Evolutionary conservation across 805 yeast genomes (phyloP).

Genomic region (Wickerhamiella occidentalis): DNA sequence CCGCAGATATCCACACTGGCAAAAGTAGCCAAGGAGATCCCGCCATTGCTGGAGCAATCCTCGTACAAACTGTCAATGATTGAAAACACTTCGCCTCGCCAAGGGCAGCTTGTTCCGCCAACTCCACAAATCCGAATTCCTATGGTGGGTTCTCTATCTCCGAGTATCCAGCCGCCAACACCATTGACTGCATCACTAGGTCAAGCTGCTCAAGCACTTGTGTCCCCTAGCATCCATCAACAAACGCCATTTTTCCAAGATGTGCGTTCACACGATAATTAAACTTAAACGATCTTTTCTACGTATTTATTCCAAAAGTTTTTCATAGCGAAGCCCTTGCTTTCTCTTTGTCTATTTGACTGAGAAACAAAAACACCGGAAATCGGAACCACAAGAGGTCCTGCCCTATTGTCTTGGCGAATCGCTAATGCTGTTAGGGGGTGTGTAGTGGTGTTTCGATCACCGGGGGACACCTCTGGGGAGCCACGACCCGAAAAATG

Average conservation of each 20-base stretch:
- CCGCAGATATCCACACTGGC: slow-evolving; percentile 64
- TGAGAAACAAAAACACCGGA: too few species aligned
- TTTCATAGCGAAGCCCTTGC: too few species aligned
- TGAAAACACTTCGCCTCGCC: slow-evolving; percentile 1
- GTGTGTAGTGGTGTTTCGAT: too few species aligned
- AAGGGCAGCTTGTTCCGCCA: background rate
- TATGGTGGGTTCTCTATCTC: slow-evolving; percentile 9
- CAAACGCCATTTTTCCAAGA: slow-evolving; percentile 13
- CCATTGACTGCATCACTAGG: slow-evolving; percentile 32
- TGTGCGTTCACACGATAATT: background rate
- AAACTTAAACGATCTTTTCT: background rate
- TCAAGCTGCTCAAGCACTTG: slow-evolving; percentile 31
- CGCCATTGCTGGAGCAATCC: slow-evolving; percentile 66
- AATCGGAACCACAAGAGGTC: too few species aligned
- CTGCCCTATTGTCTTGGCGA: too few species aligned
- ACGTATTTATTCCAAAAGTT: background rate
- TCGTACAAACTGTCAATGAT: slow-evolving; percentile 29
- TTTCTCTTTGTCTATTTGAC: too few species aligned
- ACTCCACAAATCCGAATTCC: background rate
- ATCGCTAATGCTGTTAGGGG: too few species aligned
- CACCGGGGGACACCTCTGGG: too few species aligned
- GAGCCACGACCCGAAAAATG: too few species aligned
- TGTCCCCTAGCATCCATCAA: slow-evolving; percentile 16
- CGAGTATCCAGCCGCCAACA: slow-evolving; percentile 24
- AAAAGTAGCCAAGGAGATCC: slow-evolving; percentile 81